Evolutionary conservation across 805 yeast species (phyloP).

Genomic region (Candida xyloterini): DNA sequence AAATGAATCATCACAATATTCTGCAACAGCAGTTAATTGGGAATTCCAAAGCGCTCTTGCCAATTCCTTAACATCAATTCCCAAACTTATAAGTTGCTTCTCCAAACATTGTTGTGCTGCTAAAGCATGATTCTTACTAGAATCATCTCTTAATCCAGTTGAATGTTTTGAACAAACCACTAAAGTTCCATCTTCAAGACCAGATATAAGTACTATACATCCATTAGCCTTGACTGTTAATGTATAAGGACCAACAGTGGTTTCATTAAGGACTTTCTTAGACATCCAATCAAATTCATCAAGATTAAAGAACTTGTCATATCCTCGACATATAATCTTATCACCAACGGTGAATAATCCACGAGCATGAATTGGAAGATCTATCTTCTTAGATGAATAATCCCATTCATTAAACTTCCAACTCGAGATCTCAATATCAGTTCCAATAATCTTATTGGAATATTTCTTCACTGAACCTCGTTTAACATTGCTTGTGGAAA

Average conservation of each 20-base stretch:
- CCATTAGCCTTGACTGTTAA: slow-evolving; percentile 91
- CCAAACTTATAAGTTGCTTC: slow-evolving; percentile 44
- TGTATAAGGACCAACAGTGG: slow-evolving; percentile 73
- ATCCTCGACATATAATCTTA: slow-evolving; percentile 77
- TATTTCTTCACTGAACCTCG: slow-evolving; percentile 28
- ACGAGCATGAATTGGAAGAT: slow-evolving; percentile 72
- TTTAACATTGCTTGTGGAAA: slow-evolving; percentile 10
- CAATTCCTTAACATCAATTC: slow-evolving; percentile 44
- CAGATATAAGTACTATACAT: slow-evolving; percentile 82
- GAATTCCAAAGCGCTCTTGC: slow-evolving; percentile 50
- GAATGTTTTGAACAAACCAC: slow-evolving; percentile 91
- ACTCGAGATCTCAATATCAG: slow-evolving; percentile 26
- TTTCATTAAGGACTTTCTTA: slow-evolving; percentile 40
- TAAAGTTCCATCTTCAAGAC: slow-evolving; percentile 68
- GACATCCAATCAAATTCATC: slow-evolving; percentile 58
- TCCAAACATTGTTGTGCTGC: slow-evolving; percentile 63
- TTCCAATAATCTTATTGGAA: slow-evolving; percentile 20
- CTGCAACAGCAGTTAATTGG: slow-evolving; percentile 84
- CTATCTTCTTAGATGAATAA: slow-evolving; percentile 53
- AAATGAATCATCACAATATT: slow-evolving; percentile 85
- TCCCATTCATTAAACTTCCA: slow-evolving; percentile 96
- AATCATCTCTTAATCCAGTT: slow-evolving; percentile 57
- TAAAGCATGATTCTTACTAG: slow-evolving; percentile 60
- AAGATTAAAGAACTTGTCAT: slow-evolving; percentile 89
- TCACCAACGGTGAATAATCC: slow-evolving; percentile 63